phyloP scores from a whole-genome alignment of 441 rosid genomes.

The Pelargonium citronellum region DNA sequence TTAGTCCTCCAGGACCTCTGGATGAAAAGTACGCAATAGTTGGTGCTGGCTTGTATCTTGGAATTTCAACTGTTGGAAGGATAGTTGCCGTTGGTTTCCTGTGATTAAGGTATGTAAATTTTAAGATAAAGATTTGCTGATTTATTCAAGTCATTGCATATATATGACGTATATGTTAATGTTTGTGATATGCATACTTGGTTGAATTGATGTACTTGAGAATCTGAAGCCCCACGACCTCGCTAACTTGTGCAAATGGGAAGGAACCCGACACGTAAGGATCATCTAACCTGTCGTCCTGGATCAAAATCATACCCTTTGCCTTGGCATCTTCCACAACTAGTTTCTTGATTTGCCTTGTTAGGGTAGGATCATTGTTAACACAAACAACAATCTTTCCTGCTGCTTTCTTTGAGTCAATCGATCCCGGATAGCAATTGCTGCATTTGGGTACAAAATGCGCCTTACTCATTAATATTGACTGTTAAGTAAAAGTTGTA shows the following conservation, averaged over 20 bases:
- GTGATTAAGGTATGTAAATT: background rate
- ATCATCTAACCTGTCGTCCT: slow-evolving; percentile 27
- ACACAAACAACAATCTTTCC: slow-evolving; percentile 62
- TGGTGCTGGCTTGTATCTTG: slow-evolving; percentile 53
- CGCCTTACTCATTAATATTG: background rate
- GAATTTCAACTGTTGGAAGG: slow-evolving; percentile 37
- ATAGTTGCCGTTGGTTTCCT: slow-evolving; percentile 59
- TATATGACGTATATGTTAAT: too few relatives aligned
- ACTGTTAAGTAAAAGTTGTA: background rate
- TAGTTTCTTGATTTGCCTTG: slow-evolving; percentile 42
- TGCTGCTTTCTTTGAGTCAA: slow-evolving; percentile 46
- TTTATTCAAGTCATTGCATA: too few relatives aligned
- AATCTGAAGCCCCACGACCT: slow-evolving; percentile 38
- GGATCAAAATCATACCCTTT: slow-evolving; percentile 56
- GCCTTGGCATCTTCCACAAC: slow-evolving; percentile 63
- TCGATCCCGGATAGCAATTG: slow-evolving; percentile 60
- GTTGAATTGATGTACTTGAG: slow-evolving; percentile 49
- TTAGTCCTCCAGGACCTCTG: slow-evolving; percentile 58
- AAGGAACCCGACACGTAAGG: slow-evolving; percentile 61
- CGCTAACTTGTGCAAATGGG: slow-evolving; percentile 51
- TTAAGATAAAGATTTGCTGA: too few relatives aligned
- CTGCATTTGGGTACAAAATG: slow-evolving; percentile 28
- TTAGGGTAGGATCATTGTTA: slow-evolving; percentile 24
- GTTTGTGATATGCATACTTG: slow-evolving; percentile 30
- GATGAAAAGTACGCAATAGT: slow-evolving; percentile 63